Evolutionary conservation across 768 basidiomycete species (phyloP), one percentile per base, ranked within the genome.

Genomic region (Punctularia strigosozonata): DNA sequence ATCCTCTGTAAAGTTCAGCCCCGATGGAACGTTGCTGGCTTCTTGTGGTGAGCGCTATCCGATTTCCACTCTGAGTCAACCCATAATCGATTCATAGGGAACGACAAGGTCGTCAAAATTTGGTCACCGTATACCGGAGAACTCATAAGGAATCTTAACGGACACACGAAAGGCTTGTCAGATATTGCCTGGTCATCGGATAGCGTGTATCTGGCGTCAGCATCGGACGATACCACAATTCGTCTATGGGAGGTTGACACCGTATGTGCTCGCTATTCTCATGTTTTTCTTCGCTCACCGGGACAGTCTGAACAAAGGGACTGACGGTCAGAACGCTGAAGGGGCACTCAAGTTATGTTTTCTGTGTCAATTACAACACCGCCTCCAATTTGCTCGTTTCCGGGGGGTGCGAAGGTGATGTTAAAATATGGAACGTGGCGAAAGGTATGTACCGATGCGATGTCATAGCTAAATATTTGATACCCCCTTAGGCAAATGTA

Each of bases 321-420:
- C 48, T 79, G 18, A 79, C 77, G 3, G 72, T 74, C 23, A 83
- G 83, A 53, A 63, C 67, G 5, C 64, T 97, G 12, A 78, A 73
- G 43, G 86, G 86, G 0, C 94, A 98, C 52, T 72, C 82, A 4
- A 87, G 79, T 49, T 84, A 76, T 55, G 89, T 98, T 2, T 90
- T 95, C 51, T 91, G 88, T 52, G 66, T 98, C 12, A 89, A 92
- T 50, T 97, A 89, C 58, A 91, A 90, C 53, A 76, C 78, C 1
- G 69, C 84, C 20, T 85, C 86, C 5, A 90, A 90, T 45, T 64
- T 97, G 17, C 70, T 97, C 31, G 94, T 89, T 5, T 91, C 87
- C 10, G 94, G 94, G 6, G 81, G 82, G 1, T 92, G 87, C 52
- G 94, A 97, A 44, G 90, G 92, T 36, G 87, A 86, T 52, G 79